Base-by-base conservation (phyloP, 768 basidiomycete genomes). In the Favolaschia claudopus region DNA sequence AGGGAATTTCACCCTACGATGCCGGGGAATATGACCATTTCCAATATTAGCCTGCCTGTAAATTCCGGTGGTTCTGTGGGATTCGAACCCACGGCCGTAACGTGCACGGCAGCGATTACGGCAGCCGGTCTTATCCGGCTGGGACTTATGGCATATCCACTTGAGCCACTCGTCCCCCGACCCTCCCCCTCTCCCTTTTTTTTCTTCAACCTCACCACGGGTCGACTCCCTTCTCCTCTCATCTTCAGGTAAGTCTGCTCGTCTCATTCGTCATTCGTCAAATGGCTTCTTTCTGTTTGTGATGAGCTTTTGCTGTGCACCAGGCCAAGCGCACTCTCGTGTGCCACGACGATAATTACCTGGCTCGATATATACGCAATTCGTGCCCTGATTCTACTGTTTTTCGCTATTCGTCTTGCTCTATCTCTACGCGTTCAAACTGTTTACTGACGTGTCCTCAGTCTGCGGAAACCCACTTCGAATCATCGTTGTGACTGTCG, bases 261-360 rank as follows among this genome's bases (percentile, higher is more conserved):
- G 62, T 53, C 32, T 60, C 32, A n/a, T n/a, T n/a, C n/a, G n/a
- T n/a, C n/a, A n/a, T n/a, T n/a, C n/a, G n/a, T n/a, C n/a, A n/a
- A n/a, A n/a, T n/a, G n/a, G 62, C 63, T 33, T 58, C 31, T 50
- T 64, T 69, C 31, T 55, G 3, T 31, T 42, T 47, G 49, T 72
- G 82, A 84, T 79, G 82, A 82, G 69, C 64, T 67, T 70, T 75
- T 74, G 83, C 82, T 84, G 83, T 83, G 83, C 83, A 84, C 83
- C 83, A 84, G 83, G 70, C 82, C 79, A 79, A 84, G 79, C 72
- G 73, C 71, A 60, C 59, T 65, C 69, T 63, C 51, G 52, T 73
- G 70, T 68, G 69, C 77, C 64, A 72, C 72, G 82, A 79, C 73
- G 83, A 83, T 62, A 79, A 70, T 58, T 73, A 77, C 81, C 78